Base-by-base conservation (phyloP, 495 filamentous ascomycete species). In the Lophiostoma macrostomum region DNA sequence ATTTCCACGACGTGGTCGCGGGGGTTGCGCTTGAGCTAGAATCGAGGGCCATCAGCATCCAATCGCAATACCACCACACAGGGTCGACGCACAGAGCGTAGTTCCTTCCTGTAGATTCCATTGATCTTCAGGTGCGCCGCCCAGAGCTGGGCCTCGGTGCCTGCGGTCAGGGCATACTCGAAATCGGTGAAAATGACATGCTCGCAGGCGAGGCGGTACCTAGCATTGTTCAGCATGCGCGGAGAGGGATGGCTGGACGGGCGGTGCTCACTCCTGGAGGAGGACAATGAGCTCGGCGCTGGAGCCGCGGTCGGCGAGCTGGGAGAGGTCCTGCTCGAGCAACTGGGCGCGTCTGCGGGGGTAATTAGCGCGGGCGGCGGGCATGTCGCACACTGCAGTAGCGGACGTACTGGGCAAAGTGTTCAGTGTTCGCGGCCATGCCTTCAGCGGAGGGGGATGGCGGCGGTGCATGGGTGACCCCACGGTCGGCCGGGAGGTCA, bases 71-170 rank as follows among this genome's bases (percentile, higher is more conserved):
- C 5, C 8, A 12, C 18, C 16, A n/a, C 22, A n/a, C 5, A 19
- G 27, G 47, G 12, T 5, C 27, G 50, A 71, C 74, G 68, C 61
- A 82, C 78, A 42, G 72, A 66, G 44, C 70, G 69, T 35, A 84
- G 69, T 54, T 73, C 71, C 64, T 83, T 87, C 58, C 86, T 80
- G 69, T 88, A 96, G 56, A 80, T 76, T 59, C 71, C 78, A 64
- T 94, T 93, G 56, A 94, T 80, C 53, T 80, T 79, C 56, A 77
- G 73, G 66, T 96, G 91, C 20, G 80, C 78, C 51, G 83, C 77
- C 91, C 91, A 97, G 20, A 97, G 78, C 43, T 73, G 74, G 31
- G 69, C 63, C 67, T 95, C 90, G 25, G 85, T 78, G 50, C 80
- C 72, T 34, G 77, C 73, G 43, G 74, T 67, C 35, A 75, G 72